phyloP scores from a whole-genome alignment of 441 rosid genomes.

The Euphorbia celastroides region DNA sequence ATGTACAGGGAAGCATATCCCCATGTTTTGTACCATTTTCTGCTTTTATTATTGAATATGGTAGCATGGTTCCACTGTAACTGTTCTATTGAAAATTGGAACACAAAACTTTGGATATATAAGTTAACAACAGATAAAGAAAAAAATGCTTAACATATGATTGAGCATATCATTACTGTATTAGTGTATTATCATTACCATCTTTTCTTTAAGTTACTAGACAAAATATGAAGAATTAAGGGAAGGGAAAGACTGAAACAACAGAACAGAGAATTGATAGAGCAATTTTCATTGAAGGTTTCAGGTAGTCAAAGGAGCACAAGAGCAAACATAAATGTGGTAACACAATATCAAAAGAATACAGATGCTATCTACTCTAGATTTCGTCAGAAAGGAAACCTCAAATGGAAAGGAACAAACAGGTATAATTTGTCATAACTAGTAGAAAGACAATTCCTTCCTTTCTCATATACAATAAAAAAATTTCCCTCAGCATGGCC shows the following conservation, averaged over 20 bases:
- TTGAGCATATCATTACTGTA: too few species aligned
- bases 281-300: not conserved
- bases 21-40: not conserved
- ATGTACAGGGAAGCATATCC: not conserved
- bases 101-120: not conserved
- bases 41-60: not conserved
- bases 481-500: not conserved
- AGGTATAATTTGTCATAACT: not conserved
- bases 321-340: not conserved
- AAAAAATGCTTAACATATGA: not conserved
- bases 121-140: not conserved
- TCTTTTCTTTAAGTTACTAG: not conserved
- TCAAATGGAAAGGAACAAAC: not conserved
- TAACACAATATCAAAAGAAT: not conserved
- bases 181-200: too few species aligned
- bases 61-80: not conserved
- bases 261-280: not conserved
- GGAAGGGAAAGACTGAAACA: not conserved
- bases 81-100: not conserved
- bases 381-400: not conserved
- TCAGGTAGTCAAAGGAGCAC: not conserved
- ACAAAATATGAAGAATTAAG: too few species aligned
- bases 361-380: not conserved
- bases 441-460: not conserved
- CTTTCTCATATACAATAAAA: not conserved